Evolutionary conservation across 2,329 filamentous ascomycete genomes (phyloP), one percentile per base, ranked within the genome.

Genomic region (Arthrobotrys musiformis): DNA sequence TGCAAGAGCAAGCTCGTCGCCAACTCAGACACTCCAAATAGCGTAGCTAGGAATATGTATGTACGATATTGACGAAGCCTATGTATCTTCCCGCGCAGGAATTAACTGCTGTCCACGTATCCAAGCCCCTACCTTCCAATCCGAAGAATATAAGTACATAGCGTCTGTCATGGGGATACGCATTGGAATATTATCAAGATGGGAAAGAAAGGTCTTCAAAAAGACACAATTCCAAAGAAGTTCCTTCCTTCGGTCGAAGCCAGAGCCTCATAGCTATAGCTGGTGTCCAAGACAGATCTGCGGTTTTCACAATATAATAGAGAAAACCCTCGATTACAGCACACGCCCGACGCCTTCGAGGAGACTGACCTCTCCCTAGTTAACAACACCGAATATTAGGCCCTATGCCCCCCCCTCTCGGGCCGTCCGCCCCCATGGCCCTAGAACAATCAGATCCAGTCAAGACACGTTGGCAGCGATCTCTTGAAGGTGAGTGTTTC

Each of bases 91-190:
- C 72, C 72, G 46, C 63, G 35, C 56, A 76, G 56, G 56, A 68
- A 61, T 40, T 61, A 48, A 63, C 50, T 70, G 72, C 63, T 76
- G 72, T 76, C 72, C 72, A 76, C 72, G 72, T 76, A 76, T 76
- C 58, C 72, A 75, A 58, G 22, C 48, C 58, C 58, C 63, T 42
- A 63, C 22, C 48, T 50, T 50, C 44, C 54, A 37, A 26, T n/a
- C 33, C 13, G 54, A 40, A 26, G 17, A 58, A 58, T 58, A 58
- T 58, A 58, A 58, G 54, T 58, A n/a, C n/a, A n/a, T n/a, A 58
- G 54, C 40, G 54, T 58, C 54, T 26, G 33, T 26, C 33, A 40
- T 24, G 33, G 54, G 33, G 40, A 33, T n/a, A 40, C 33, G 33
- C 54, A 58, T 37, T 40, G 5, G 9, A 58, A 40, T 37, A 58